Base-by-base conservation (phyloP, 1,139 yeast genomes). In the Yamadazyma membranifaciens region DNA sequence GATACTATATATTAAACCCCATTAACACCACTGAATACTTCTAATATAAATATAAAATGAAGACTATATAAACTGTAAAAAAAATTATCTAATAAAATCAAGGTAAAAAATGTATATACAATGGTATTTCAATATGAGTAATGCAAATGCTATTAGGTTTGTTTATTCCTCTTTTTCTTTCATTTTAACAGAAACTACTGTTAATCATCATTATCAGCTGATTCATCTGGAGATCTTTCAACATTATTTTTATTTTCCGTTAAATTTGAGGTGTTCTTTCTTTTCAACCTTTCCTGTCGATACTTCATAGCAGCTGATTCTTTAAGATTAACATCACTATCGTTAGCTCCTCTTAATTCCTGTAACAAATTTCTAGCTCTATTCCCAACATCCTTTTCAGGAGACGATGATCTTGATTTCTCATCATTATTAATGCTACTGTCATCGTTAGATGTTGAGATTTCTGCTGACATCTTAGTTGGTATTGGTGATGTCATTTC, bases 341-440 rank as follows among this genome's bases (percentile, higher is more conserved):
- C 45, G 12, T 60, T 66, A 3, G 58, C 62, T 9, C 77, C 73
- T 46, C 87, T 63, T 29, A 82, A 65, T 48, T 80, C 85, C 47
- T 73, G 76, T 25, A 82, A 66, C 45, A 82, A 66, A 47, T 69
- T 73, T 49, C 85, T 65, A 0, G 88, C 88, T 42, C 88, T 67
- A 4, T 72, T 69, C 3, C 81, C 82, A 20, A 80, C 70, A 49
- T 78, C 81, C 24, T 7, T 7, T 7, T 20, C 24, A 20, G 24
- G 24, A 20, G 24, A 20, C 24, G 7, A 5, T 20, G 24, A 20
- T 31, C 59, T 72, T 4, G 67, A 61, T 3, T 41, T 50, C 9
- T 39, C 51, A 9, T 42, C 47, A 9, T 45, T 50, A n/a, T 42
- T 45, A 11, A 42, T 41, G 9, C 26, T 30, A 12, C 33, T 37